Conservation (phyloP, 1,139 yeast species). For the Pichia sp. region DNA sequence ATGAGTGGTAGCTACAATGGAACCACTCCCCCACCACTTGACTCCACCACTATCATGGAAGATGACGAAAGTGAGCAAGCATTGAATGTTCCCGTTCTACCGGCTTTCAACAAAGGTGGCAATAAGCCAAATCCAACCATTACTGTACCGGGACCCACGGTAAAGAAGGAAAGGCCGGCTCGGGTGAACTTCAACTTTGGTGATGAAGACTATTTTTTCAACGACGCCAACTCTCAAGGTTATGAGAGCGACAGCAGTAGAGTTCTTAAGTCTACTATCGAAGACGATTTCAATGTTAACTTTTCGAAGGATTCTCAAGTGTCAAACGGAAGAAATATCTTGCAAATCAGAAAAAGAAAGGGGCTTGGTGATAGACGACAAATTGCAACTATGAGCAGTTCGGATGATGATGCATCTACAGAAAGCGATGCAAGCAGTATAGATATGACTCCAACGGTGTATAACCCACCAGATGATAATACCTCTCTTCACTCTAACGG, state of each 20-base stretch:
- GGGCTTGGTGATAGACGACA: conserved; percentile 5
- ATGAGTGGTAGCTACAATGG: not conserved
- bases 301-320: conserved; percentile 19
- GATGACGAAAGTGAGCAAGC: conserved; percentile 19
- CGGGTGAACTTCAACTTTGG: not conserved
- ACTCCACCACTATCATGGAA: conserved; percentile 17
- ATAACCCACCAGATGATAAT: no score
- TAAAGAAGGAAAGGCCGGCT: not conserved
- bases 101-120: conserved; percentile 5
- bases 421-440: no score
- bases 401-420: conserved; percentile 22
- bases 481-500: conserved; percentile 4
- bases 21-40: conserved; percentile 5
- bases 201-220: not conserved
- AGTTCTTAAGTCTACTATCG: conserved; percentile 11
- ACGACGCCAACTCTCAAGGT: not conserved
- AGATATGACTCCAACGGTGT: no score
- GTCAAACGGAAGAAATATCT: conserved; percentile 5
- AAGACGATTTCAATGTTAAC: conserved; percentile 25
- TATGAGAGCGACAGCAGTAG: not conserved
- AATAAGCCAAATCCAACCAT: not conserved
- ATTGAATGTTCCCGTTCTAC: conserved; percentile 15
- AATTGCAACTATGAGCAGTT: conserved; percentile 8
- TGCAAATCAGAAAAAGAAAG: conserved; percentile 8
- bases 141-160: no score